Percentiles rank a stretch among this genome's conserved stretches.
Conservation (phyloP, 345 rosid genomes). For the Camelina hispida region DNA sequence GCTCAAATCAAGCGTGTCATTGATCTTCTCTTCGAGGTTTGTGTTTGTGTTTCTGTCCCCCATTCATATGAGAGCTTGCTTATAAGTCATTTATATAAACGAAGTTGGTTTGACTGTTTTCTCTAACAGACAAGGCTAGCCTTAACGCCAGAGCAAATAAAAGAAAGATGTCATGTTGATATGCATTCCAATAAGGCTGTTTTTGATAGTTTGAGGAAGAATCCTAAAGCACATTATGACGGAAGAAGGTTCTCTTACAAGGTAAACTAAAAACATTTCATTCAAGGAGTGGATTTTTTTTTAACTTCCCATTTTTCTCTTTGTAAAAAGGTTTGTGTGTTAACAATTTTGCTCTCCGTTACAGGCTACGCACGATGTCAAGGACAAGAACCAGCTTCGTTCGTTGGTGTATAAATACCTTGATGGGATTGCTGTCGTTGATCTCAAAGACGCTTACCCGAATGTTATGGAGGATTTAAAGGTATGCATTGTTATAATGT, state of each 20-base stretch:
- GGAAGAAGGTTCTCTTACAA: conserved; percentile 87
- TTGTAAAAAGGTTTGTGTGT: conserved; percentile 30
- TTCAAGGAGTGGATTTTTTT: conserved; percentile 5
- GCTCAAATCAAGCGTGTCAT: conserved; percentile 95
- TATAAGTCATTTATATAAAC: neutral
- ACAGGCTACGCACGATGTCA: conserved; percentile 78
- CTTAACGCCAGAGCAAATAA: conserved; percentile 78
- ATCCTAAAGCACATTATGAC: conserved; percentile 74
- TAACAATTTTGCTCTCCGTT: conserved; percentile 17
- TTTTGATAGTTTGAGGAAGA: conserved; percentile 78
- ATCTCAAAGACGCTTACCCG: conserved; percentile 89
- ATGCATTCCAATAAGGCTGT: conserved; percentile 74
- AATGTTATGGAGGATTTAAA: conserved; percentile 79
- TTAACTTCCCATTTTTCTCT: neutral
- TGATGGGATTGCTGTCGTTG: conserved; percentile 73
- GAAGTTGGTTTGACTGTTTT: neutral
- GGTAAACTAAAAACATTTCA: conserved; percentile 49
- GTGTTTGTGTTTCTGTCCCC: neutral
- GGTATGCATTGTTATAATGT: conserved; percentile 49
- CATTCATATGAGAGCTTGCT: neutral
- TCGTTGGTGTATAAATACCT: conserved; percentile 60
- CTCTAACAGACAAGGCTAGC: conserved; percentile 69
- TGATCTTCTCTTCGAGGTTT: conserved; percentile 63
- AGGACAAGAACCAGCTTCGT: conserved; percentile 68
- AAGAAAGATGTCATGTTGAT: conserved; percentile 71